A percentile compares a stretch with the other conserved stretches of the same genome.
Evolutionary conservation across 192 early-diverging fungal genomes (phyloP).

Genomic region (Coemansia sp.): DNA sequence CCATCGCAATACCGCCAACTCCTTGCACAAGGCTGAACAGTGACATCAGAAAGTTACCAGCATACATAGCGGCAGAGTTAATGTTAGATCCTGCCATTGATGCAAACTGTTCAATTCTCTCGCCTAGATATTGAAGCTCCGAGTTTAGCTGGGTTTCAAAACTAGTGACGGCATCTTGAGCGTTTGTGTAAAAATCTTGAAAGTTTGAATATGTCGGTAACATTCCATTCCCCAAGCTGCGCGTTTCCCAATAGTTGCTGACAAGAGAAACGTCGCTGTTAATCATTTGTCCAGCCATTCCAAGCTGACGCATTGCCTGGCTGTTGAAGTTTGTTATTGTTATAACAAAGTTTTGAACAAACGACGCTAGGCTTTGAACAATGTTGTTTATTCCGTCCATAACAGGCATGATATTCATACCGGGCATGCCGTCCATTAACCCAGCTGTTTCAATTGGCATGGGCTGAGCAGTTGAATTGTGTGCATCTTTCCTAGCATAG

Average conservation of each 20-base stretch:
- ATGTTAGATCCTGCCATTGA: constrained; percentile 17
- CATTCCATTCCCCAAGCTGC: constrained; percentile 14
- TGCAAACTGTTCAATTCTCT: constrained; percentile 6
- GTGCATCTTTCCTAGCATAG: neutral
- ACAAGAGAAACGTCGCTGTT: constrained; percentile 13
- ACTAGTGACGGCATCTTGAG: constrained; percentile 2
- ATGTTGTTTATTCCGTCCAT: constrained; percentile 13
- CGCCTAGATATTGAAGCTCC: constrained; percentile 16
- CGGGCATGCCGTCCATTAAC: neutral
- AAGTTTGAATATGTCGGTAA: constrained; percentile 32
- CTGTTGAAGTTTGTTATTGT: constrained; percentile 8
- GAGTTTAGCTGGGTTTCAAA: constrained; percentile 20
- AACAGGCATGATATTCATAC: neutral
- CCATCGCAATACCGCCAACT: constrained; percentile 21
- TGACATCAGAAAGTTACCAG: constrained; percentile 14
- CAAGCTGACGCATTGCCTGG: constrained; percentile 6
- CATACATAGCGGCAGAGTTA: constrained; percentile 9
- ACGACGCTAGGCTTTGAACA: neutral
- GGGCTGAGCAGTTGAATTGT: neutral
- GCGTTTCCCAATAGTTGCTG: constrained; percentile 6
- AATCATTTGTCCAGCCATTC: neutral
- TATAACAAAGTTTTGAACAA: constrained; percentile 7
- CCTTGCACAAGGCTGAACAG: constrained; percentile 32
- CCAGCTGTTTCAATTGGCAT: neutral
- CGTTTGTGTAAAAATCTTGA: constrained; percentile 17